Base-by-base conservation (phyloP, 192 early-diverging fungal species). In the Podila verticillata region DNA sequence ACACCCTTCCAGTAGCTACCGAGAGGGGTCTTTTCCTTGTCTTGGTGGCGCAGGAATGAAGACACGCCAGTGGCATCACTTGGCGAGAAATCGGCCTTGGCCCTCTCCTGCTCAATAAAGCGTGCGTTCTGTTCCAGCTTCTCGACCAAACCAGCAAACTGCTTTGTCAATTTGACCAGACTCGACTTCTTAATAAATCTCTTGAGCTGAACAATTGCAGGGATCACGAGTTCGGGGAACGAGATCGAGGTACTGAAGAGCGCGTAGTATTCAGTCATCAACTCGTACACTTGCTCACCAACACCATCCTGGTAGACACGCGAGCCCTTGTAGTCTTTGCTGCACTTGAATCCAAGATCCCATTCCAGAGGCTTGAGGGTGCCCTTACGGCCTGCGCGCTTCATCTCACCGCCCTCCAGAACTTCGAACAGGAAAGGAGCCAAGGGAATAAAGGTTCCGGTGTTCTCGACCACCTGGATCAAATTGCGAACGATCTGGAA, bases 181-280 rank as follows among this genome's bases (percentile, higher is more conserved):
- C 89, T 91, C 7, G 88, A 88, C 61, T 91, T 87, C 81, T 98
- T 98, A 63, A 93, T 87, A 80, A 92, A 95, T 60, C 96, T 86
- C 73, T 94, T 92, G 66, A 99, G 79, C 64, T 93, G 90, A 22
- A 97, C 82, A 61, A 96, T 88, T 7, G 92, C 95, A 5, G 97
- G 96, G 35, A 96, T 92, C 31, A 86, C 89, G 82, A 97, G 86
- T 81, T 99, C 98, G 13, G 98, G 97, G 89, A 99, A 99, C 8
- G 94, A 89, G 68, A 99, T 96, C 36, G 91, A 92, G 26, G 86
- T 84, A 28, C 91, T 90, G 68, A 89, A 92, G 22, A 89, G 64
- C 19, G 91, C 89, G 82, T 95, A 91, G 57, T 92, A 93, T 57
- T 94, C 91, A 24, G 92, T 91, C 57, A 98, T 85, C 28, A 92